A percentile compares a stretch with the other conserved stretches of the same genome.
Conservation (phyloP, 2,329 filamentous ascomycete species). For the Blumeria graminis region DNA sequence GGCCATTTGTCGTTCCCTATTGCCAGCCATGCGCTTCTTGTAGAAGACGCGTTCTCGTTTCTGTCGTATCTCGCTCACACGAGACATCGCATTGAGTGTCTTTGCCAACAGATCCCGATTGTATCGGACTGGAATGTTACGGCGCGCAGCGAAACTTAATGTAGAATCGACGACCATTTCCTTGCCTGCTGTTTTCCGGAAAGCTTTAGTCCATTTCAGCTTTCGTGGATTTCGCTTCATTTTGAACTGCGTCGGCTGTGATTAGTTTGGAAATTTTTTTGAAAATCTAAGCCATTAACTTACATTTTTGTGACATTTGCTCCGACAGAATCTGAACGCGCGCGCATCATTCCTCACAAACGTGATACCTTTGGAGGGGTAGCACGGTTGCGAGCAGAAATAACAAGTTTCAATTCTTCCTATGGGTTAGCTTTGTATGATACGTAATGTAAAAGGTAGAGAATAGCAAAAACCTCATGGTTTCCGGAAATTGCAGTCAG, state of each 20-base stretch:
- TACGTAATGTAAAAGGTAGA: too few relatives aligned
- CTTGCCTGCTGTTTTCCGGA: constrained; percentile 65
- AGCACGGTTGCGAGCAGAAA: constrained; percentile 45
- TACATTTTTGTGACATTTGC: constrained; percentile 23
- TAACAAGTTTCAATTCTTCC: constrained; percentile 37
- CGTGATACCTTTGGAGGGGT: constrained; percentile 34
- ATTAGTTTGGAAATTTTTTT: neutral
- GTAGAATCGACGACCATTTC: constrained; percentile 83
- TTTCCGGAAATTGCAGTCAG: too few relatives aligned
- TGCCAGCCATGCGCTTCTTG: constrained; percentile 79
- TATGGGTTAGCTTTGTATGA: too few relatives aligned
- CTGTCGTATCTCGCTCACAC: constrained; percentile 63
- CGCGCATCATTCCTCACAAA: constrained; percentile 19
- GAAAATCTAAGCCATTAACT: neutral
- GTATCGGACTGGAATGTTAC: constrained; percentile 89
- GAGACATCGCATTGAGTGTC: constrained; percentile 79
- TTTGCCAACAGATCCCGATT: constrained; percentile 74
- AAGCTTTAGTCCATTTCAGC: constrained; percentile 90
- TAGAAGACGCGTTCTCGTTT: constrained; percentile 80
- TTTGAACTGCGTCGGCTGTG: constrained; percentile 37
- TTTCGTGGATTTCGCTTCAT: constrained; percentile 97
- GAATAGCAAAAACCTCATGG: too few relatives aligned
- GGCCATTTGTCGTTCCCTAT: constrained; percentile 58
- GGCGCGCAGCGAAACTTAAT: constrained; percentile 71
- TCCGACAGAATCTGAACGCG: constrained; percentile 30